Base-by-base conservation (phyloP, 805 yeast genomes). In the Candida methanosorbosa region DNA sequence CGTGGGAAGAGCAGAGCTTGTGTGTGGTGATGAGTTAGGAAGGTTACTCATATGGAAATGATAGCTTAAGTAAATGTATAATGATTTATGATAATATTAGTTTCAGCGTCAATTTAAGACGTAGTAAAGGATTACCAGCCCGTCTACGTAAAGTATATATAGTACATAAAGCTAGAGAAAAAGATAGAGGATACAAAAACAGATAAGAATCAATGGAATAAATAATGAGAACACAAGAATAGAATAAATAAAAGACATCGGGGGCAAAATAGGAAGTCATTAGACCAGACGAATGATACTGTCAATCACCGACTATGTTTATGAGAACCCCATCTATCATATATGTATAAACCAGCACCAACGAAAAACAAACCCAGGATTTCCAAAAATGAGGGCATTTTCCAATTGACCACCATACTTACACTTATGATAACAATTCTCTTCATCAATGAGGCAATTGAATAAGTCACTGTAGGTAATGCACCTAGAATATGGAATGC, bases 371-470 rank as follows among this genome's bases (percentile, higher is more conserved):
- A 47, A 0, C 86, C 86, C 12, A 63, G 22, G 4, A 57, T 32
- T 48, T 79, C 84, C 16, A 57, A 49, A 1, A 57, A 33, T 2
- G 73, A 59, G n/a, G 77, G 56, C 14, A 49, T 45, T 17, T 66
- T 69, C 18, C 79, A 79, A 25, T 67, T 70, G 65, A 70, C 72
- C 27, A 81, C 38, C 62, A 88, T 82, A 46, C 95, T 83, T 1
- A 80, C 79, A 2, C 81, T 69, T 29, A 87, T 86, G 21, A 87
- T 74, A 1, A 84, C 81, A n/a, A 87, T 81, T 48, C 95, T 75
- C 59, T 87, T 87, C 74, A 87, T 72, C 72, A 87, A 71, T 29
- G 84, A 77, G 3, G 95, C 95, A 38, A 87, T 78, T 2, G 94
- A 81, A 57, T 85, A 87, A 3, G 92, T 75, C 11, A 87, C 78